Evolutionary conservation across 768 basidiomycete genomes (phyloP), one percentile per base, ranked within the genome.

Genomic region (Psilocybe tampanensis): DNA sequence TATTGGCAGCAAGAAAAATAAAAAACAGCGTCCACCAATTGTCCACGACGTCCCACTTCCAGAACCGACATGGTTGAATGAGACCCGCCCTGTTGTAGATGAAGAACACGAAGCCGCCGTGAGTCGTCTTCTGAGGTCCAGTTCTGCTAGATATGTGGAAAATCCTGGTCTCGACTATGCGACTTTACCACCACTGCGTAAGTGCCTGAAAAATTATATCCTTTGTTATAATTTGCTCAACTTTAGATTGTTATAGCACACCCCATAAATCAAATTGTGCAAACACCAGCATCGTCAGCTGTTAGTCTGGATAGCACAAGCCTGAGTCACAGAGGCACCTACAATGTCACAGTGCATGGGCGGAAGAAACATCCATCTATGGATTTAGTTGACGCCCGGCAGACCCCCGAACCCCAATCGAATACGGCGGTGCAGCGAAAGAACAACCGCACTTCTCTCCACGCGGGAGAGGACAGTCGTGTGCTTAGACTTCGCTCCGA

Each of bases 261-360:
- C 64, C 89, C 89, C 9, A 86, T 88, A 34, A 83, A 90, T 62
- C 72, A 76, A 47, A 75, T 87, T 22, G 64, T 82, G 13, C 75
- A 78, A 54, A 75, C 72, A 4, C 81, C 85, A 21, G 72, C 74
- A 15, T 72, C 77, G 17, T 85, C 86, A 8, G 77, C 80, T 2
- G 66, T 76, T 17, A 86, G 84, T 60, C 66, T 86, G 26, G 77
- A 80, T 6, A 88, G 82, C 64, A 70, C 77, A 54, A 81, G 71
- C 54, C 69, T 77, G 15, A 80, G 74, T 56, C 78, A 76, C 52
- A 79, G 80, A 39, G 83, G 85, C 18, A 88, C 84, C 21, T 93
- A 89, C 68, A 85, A 80, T 41, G 90, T 92, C 51, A 89, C 82
- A n/a, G 77, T 93, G 21, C 86, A 83, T 62, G 71, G 78, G 48